Base-by-base conservation (phyloP, 2,329 filamentous ascomycete genomes). In the Xylariaceae sp. region DNA sequence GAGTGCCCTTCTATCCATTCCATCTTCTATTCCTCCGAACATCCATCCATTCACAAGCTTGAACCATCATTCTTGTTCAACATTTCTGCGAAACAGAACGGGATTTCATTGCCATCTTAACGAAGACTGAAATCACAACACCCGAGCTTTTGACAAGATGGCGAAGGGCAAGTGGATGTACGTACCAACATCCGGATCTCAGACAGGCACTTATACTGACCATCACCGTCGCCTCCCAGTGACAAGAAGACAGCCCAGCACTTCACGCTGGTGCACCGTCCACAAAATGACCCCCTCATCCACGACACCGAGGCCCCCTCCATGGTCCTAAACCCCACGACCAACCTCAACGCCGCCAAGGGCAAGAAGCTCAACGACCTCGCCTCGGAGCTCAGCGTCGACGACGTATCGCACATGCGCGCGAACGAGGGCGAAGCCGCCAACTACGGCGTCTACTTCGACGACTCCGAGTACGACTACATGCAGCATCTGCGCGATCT, bases 401-500 rank as follows among this genome's bases (percentile, higher is more conserved):
- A 82, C 39, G 85, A 88, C 37, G 80, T 82, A 18, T 78, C 80
- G 48, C 77, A 76, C 61, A 85, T 96, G 65, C 87, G 92, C 67
- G 83, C 85, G 58, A 97, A 99, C 73, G 94, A 99, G 75, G 95
- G 95, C 68, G 92, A 99, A 77, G 94, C 95, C 7, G 94, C 95
- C 66, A 90, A 89, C 73, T 86, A 97, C 75, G 94, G 94, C 64
- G 85, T 99, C 65, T 99, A 89, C 80, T 99, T 83, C 74, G 95
- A 99, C 75, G 94, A 99, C 76, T 88, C 90, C 65, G 84, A 90
- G 71, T 99, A 99, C 76, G 94, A 99, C 75, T 99, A 99, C 77
- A 99, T 99, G 94, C 94, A 99, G 75, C 94, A 99, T 75, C 79
- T 99, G 81, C 88, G 92, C 57, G 94, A 97, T 68, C 78, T 99